Percentiles rank a stretch among this genome's conserved stretches.
These are phyloP conservation scores for Aspergillus texensis DNA, from an alignment of 2,329 filamentous ascomycete genomes.

Conservation along the genomic window DNA sequence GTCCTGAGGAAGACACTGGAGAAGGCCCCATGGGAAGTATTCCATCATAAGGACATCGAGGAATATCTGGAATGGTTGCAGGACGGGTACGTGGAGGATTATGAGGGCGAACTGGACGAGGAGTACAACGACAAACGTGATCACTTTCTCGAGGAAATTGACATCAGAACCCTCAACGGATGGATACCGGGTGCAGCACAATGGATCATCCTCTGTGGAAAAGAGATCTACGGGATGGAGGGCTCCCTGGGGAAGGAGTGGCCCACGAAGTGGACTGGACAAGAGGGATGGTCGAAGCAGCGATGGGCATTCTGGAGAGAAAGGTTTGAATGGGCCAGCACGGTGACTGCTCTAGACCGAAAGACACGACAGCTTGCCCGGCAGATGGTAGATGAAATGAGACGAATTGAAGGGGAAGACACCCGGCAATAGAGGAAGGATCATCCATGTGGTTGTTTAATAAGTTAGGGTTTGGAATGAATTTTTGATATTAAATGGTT, in stretches of 20 bases:
- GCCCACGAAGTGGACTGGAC: no score
- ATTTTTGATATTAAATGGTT: no score
- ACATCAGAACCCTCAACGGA: not conserved
- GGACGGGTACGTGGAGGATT: not conserved
- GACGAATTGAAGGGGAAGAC: not conserved
- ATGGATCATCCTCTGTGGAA: not conserved
- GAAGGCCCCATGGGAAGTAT: not conserved
- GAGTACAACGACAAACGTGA: not conserved
- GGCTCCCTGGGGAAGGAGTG: no score
- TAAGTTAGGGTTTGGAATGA: no score
- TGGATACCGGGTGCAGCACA: not conserved
- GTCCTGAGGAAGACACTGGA: not conserved
- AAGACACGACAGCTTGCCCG: not conserved
- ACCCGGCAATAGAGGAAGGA: no score
- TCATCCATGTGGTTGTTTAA: accelerated
- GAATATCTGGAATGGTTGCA: not conserved
- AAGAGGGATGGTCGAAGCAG: not conserved
- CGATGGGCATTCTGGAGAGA: not conserved
- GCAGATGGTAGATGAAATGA: not conserved
- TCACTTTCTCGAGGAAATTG: not conserved
- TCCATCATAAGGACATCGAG: not conserved
- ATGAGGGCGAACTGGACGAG: not conserved
- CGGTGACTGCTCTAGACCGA: not conserved
- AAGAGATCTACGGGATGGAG: no score
- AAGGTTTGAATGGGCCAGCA: not conserved